Percentiles rank a stretch among this genome's conserved stretches.
Conservation (phyloP, 1,284 basidiomycete species). For the Trichosporon faecale region DNA sequence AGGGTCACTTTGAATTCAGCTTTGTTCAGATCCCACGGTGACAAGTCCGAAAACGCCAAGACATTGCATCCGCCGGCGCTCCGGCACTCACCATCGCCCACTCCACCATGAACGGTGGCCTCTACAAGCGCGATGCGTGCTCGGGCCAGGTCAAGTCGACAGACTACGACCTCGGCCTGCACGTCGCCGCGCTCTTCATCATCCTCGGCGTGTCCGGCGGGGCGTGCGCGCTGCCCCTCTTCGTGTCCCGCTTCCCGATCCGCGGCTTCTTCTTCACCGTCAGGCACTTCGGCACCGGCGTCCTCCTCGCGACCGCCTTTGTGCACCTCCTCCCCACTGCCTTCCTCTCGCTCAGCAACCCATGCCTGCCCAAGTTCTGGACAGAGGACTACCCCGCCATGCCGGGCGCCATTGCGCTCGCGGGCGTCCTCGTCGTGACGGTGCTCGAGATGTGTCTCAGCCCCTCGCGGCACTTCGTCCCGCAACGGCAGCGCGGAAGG, state of each 20-base stretch:
- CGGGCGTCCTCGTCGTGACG: neutral
- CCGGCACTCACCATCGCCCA: neutral
- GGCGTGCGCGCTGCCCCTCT: slow-evolving; percentile 1
- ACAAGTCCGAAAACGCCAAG: neutral
- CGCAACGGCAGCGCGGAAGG: neutral
- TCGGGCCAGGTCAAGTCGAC: slow-evolving; percentile 4
- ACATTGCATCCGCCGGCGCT: neutral
- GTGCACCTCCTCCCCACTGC: slow-evolving; percentile 9
- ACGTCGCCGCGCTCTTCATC: slow-evolving; percentile 12
- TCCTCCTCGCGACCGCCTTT: slow-evolving; percentile 10
- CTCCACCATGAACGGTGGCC: neutral
- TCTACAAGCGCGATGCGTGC: slow-evolving; percentile 10
- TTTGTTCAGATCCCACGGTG: neutral
- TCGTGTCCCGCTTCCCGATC: slow-evolving; percentile 7
- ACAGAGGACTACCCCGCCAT: slow-evolving; percentile 10
- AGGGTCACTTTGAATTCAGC: neutral
- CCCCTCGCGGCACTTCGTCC: slow-evolving; percentile 9
- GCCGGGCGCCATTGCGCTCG: slow-evolving; percentile 10
- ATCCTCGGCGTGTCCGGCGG: slow-evolving; percentile 11
- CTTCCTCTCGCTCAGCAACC: slow-evolving; percentile 11
- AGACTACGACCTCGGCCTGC: slow-evolving; percentile 2
- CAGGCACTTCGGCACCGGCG: slow-evolving; percentile 9
- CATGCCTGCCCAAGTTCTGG: slow-evolving; percentile 12
- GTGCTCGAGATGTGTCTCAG: slow-evolving; percentile 4
- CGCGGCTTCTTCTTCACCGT: slow-evolving; percentile 11